Evolutionary conservation across 2,329 filamentous ascomycete genomes (phyloP).

Genomic region (Cladosporium sp.): DNA sequence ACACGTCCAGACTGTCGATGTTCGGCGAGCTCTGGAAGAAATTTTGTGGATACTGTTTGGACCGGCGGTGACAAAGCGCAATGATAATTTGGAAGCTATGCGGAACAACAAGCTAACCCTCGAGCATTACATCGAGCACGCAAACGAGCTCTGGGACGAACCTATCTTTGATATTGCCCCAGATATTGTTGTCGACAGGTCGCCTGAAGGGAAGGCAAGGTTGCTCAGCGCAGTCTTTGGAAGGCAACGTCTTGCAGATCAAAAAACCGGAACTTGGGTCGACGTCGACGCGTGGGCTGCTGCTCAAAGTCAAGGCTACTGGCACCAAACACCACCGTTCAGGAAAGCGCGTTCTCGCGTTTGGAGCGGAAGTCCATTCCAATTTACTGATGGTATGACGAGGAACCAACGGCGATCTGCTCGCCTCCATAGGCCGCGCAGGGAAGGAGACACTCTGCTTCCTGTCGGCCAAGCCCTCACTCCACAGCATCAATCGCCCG

Average conservation of each 20-base stretch:
- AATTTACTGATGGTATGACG: too few species aligned
- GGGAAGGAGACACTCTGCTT: neutral
- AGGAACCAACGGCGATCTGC: too few species aligned
- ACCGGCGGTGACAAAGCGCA: constrained; percentile 21
- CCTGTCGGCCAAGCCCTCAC: neutral
- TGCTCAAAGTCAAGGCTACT: neutral
- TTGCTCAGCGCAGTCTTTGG: constrained; percentile 23
- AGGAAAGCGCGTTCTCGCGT: neutral
- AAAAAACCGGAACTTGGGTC: constrained; percentile 15
- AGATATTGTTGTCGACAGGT: neutral
- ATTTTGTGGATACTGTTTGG: constrained; percentile 33
- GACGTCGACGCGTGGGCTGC: constrained; percentile 20
- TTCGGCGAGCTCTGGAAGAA: constrained; percentile 20
- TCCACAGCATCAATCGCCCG: constrained; percentile 29
- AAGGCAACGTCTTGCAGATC: constrained; percentile 1
- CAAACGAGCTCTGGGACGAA: constrained; percentile 24
- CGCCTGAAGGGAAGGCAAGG: neutral
- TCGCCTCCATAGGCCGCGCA: too few species aligned
- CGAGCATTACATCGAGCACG: constrained; percentile 25
- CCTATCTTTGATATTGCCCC: neutral
- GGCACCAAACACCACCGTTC: neutral
- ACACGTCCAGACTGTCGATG: constrained; percentile 13
- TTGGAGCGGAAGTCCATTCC: too few species aligned
- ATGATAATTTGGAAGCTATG: constrained; percentile 17
- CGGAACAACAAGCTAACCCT: constrained; percentile 21